Evolutionary conservation across 2,329 filamentous ascomycete species (phyloP).

Genomic region (Daldinia sp.): DNA sequence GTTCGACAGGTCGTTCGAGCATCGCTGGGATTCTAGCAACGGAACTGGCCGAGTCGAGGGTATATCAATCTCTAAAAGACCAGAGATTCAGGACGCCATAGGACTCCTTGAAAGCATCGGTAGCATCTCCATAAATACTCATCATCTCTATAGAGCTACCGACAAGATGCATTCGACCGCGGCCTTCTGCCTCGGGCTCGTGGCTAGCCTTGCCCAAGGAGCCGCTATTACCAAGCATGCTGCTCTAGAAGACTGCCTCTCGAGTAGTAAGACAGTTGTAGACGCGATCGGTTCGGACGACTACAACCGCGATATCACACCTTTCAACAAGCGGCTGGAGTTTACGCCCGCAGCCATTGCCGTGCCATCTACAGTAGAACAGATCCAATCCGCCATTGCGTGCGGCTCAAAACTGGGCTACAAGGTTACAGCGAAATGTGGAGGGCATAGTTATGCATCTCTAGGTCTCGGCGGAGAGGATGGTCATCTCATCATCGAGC

Average conservation of each 20-base stretch:
- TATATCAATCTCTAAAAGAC: conserved; percentile 33
- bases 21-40: conserved; percentile 23
- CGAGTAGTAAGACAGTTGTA: conserved; percentile 40
- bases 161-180: conserved; percentile 43
- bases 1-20: conserved; percentile 46
- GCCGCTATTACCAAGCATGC: conserved; percentile 47
- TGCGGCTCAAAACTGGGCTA: conserved; percentile 57
- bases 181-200: conserved; percentile 44
- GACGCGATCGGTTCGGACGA: conserved; percentile 49
- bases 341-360: conserved; percentile 57
- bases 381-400: conserved; percentile 59
- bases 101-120: conserved; percentile 7
- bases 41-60: conserved; percentile 29
- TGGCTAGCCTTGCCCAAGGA: conserved; percentile 42
- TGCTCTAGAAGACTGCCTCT: conserved; percentile 49
- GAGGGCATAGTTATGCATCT: conserved; percentile 64
- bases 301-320: conserved; percentile 47
- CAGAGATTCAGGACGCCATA: conserved; percentile 14
- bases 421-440: conserved; percentile 60
- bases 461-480: conserved; percentile 60
- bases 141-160: conserved; percentile 13
- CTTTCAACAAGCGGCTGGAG: conserved; percentile 49
- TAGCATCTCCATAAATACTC: conserved; percentile 17
- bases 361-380: conserved; percentile 56
- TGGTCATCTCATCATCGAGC: conserved; percentile 60